Conservation (phyloP, 2,329 filamentous ascomycete genomes). For the Ophiostoma sp. region DNA sequence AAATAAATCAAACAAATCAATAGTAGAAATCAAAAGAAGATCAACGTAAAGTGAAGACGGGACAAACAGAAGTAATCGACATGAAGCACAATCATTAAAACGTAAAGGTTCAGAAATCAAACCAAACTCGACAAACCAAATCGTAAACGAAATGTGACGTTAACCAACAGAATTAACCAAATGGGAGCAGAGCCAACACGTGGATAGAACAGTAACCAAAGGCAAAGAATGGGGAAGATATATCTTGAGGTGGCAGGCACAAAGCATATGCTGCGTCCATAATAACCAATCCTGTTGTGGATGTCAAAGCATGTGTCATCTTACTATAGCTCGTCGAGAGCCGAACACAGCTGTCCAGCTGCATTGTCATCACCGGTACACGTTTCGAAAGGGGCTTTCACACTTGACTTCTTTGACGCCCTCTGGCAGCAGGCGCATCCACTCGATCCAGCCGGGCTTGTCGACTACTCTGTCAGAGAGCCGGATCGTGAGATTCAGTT, state of each 20-base stretch:
- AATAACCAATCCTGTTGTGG: neutral
- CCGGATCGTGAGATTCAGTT: conserved; percentile 47
- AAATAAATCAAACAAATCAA: neutral
- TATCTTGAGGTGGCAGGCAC: too few species aligned
- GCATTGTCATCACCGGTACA: neutral
- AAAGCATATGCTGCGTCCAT: too few species aligned
- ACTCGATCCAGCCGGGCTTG: conserved; percentile 52
- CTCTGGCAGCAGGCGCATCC: conserved; percentile 54
- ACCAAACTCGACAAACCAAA: too few species aligned
- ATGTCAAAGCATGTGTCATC: neutral
- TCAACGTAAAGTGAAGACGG: neutral
- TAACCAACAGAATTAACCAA: too few species aligned
- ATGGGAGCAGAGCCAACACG: too few species aligned
- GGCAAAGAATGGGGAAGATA: too few species aligned
- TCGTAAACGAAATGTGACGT: too few species aligned
- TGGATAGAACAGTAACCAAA: neutral
- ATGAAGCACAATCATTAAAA: too few species aligned
- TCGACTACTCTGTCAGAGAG: conserved; percentile 48
- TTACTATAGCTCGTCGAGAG: neutral
- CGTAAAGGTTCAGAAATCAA: too few species aligned
- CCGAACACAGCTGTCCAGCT: neutral
- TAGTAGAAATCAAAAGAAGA: neutral
- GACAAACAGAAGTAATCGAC: too few species aligned
- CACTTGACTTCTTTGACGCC: conserved; percentile 51
- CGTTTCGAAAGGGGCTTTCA: conserved; percentile 32